A percentile compares a stretch with the other conserved stretches of the same genome.
phyloP scores from a whole-genome alignment of 108 stramenopile species.

The Nitzschia sp. region DNA sequence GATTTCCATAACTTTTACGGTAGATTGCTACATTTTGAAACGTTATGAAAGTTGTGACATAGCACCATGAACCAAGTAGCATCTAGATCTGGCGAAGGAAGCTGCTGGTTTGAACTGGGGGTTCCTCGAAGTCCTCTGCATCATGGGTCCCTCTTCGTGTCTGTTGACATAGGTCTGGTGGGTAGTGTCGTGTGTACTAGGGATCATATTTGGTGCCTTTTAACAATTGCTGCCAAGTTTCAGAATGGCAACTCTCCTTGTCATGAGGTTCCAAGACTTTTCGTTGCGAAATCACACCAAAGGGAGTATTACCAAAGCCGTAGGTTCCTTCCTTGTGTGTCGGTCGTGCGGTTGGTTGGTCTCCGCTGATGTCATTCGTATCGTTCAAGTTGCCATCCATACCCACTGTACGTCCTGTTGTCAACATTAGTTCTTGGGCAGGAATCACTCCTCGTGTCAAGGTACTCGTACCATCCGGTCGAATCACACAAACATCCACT shows the following conservation, averaged over 20 bases:
- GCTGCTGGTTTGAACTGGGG: too few relatives aligned
- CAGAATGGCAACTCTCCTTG: too few relatives aligned
- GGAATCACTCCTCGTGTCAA: conserved; percentile 37
- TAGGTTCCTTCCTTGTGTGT: conserved; percentile 50
- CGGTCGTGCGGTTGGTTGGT: not conserved
- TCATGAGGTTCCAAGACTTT: not conserved
- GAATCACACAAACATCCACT: conserved; percentile 59
- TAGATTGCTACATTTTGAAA: too few relatives aligned
- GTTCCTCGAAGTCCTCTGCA: too few relatives aligned
- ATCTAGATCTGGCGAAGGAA: too few relatives aligned
- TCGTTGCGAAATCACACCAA: conserved; percentile 49
- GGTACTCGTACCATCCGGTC: conserved; percentile 26
- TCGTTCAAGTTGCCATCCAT: conserved; percentile 15
- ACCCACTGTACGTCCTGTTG: not conserved
- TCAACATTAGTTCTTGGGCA: conserved; percentile 27
- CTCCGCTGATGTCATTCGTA: not conserved
- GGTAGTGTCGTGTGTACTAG: too few relatives aligned
- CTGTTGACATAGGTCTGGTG: too few relatives aligned
- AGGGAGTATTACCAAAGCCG: conserved; percentile 83
- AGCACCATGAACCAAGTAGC: too few relatives aligned
- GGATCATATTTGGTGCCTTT: not conserved
- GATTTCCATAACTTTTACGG: too few relatives aligned
- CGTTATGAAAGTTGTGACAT: too few relatives aligned
- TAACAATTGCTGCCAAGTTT: too few relatives aligned
- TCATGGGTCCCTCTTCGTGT: too few relatives aligned